These are phyloP conservation scores for Coniochaeta sp. DNA, from an alignment of 2,329 filamentous ascomycete species.

Conservation along the genomic window DNA sequence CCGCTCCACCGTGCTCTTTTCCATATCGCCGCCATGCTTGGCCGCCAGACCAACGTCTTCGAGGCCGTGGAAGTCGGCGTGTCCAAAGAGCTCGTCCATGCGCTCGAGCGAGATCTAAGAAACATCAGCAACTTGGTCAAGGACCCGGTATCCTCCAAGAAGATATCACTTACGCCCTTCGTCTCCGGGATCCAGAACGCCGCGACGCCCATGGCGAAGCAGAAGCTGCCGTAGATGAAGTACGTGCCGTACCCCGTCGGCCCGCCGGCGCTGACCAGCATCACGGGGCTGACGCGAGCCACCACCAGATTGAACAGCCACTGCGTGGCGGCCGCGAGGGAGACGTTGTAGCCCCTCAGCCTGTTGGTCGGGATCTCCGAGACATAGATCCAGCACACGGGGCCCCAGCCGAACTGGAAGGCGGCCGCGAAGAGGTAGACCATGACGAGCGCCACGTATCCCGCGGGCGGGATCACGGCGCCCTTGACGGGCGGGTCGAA, in stretches of 20 bases:
- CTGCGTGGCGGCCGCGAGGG: constrained; percentile 53
- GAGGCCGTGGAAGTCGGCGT: constrained; percentile 27
- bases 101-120: constrained; percentile 13
- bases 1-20: not conserved
- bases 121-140: not conserved
- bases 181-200: constrained; percentile 42
- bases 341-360: constrained; percentile 51
- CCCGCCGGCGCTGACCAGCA: constrained; percentile 38
- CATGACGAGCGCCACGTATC: constrained; percentile 48
- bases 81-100: constrained; percentile 23
- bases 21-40: not conserved
- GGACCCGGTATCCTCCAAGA: no score
- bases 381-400: constrained; percentile 53
- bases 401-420: constrained; percentile 58
- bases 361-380: constrained; percentile 55
- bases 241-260: constrained; percentile 35
- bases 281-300: constrained; percentile 50
- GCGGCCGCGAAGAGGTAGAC: constrained; percentile 57
- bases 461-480: constrained; percentile 37
- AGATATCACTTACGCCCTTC: constrained; percentile 36
- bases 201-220: constrained; percentile 44
- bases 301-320: constrained; percentile 61
- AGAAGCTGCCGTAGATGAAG: constrained; percentile 52
- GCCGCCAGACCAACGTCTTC: not conserved
- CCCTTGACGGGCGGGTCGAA: constrained; percentile 25